These are phyloP conservation scores for Cyclotella atomus DNA, from an alignment of 108 stramenopile species.

Conservation along the genomic window DNA sequence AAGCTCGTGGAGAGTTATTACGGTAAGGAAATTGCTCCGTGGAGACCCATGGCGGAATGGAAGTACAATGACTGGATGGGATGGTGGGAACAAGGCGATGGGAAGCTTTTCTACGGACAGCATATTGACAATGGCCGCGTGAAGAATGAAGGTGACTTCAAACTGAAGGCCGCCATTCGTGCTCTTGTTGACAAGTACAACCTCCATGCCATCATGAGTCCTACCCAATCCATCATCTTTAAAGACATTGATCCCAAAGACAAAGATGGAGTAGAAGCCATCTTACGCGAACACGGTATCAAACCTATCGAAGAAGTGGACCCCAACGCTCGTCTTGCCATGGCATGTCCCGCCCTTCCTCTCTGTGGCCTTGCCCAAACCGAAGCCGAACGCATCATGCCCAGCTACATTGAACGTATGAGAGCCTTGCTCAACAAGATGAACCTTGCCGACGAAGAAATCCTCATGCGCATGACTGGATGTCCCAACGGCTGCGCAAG, in stretches of 20 bases:
- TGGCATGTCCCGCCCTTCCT: slow-evolving; percentile 98
- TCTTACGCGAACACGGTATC: slow-evolving; percentile 88
- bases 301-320: slow-evolving; percentile 89
- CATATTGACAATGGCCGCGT: slow-evolving; percentile 97
- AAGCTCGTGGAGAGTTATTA: slow-evolving; percentile 92
- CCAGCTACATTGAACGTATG: slow-evolving; percentile 86
- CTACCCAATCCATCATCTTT: slow-evolving; percentile 95
- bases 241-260: slow-evolving; percentile 90
- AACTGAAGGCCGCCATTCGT: slow-evolving; percentile 90
- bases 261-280: slow-evolving; percentile 80
- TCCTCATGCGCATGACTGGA: slow-evolving; percentile 97
- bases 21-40: slow-evolving; percentile 89
- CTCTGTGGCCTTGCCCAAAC: slow-evolving; percentile 97
- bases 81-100: slow-evolving; percentile 98
- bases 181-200: slow-evolving; percentile 90
- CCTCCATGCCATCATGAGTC: slow-evolving; percentile 89
- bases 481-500: slow-evolving; percentile 99
- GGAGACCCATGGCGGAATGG: slow-evolving; percentile 83
- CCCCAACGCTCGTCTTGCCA: slow-evolving; percentile 81
- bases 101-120: slow-evolving; percentile 93
- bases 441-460: slow-evolving; percentile 90
- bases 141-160: slow-evolving; percentile 90
- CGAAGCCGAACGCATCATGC: slow-evolving; percentile 96
- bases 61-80: slow-evolving; percentile 99
- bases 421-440: slow-evolving; percentile 82